phyloP scores from a whole-genome alignment of 257 asterid genomes.

The Parsonsia alboflavescens region DNA sequence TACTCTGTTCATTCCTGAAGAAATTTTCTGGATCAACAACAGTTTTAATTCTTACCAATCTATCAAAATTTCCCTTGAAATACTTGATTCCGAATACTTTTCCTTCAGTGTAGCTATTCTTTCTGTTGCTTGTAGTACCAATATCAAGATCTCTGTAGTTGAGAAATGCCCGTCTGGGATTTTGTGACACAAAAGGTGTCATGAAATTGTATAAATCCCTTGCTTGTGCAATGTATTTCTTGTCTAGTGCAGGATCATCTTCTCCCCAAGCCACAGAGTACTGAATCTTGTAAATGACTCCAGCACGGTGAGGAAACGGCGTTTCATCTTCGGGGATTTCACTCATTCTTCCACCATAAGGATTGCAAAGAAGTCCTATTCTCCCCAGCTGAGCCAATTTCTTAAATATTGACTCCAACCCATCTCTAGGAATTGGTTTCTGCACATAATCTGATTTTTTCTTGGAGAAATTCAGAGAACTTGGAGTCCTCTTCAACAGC shows the following conservation, averaged over 20 bases:
- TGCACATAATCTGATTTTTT: constrained; percentile 12
- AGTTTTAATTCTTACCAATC: constrained; percentile 13
- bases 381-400: constrained; percentile 20
- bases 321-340: constrained; percentile 12
- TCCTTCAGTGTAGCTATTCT: constrained; percentile 8
- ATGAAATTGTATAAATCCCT: constrained; percentile 19
- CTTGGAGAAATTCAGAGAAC: constrained; percentile 9
- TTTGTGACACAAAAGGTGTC: constrained; percentile 23
- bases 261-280: constrained; percentile 25
- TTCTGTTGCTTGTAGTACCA: constrained; percentile 5
- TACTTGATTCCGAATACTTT: constrained; percentile 17
- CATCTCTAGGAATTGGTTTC: background rate
- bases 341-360: constrained; percentile 33
- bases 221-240: background rate
- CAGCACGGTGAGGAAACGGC: constrained; percentile 33
- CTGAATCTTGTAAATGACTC: constrained; percentile 24
- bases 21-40: constrained; percentile 14
- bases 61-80: constrained; percentile 16
- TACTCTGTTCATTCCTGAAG: constrained; percentile 12
- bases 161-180: constrained; percentile 25
- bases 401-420: constrained; percentile 13
- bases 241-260: constrained; percentile 1
- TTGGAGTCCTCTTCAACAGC: constrained; percentile 2
- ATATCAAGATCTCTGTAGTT: constrained; percentile 27
- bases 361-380: constrained; percentile 30